Evolutionary conservation across 768 basidiomycete species (phyloP), one percentile per base, ranked within the genome.

Genomic region (Tricholoma flavovirens): DNA sequence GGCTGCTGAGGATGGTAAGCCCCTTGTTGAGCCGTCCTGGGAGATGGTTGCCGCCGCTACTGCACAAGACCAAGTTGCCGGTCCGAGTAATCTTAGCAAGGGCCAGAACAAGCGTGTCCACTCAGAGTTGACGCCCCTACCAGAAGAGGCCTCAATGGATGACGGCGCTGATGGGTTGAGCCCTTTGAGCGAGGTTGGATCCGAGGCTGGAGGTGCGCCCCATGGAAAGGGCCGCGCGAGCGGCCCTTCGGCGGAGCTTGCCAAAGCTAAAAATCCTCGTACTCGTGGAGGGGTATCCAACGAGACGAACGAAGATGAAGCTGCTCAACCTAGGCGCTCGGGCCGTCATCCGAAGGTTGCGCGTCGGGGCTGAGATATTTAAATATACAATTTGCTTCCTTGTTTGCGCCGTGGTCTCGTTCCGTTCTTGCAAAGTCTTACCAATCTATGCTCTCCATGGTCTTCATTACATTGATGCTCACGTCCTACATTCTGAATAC

Each of bases 41-140:
- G 83, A 86, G 62, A 83, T 86, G 80, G 73, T 83, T 12, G 69
- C 69, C 32, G 67, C 73, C 46, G 75, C 71, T 11, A 66, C 59
- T 22, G 62, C 69, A 50, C 71, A 70, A 55, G 61, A 66, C 24
- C 66, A 66, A 30, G 53, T 55, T 12, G 62, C 59, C 51, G 63
- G 46, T 22, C 60, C 56, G 8, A 59, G 60, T 57, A 59, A 55
- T 50, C 30, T 43, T 15, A 32, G 54, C 33, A 72, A 68, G 48
- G 72, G 67, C 24, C 60, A 59, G 45, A 71, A 71, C 38, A 81
- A 80, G 64, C 77, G 78, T 40, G 60, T 74, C 4, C 71, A 70
- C 50, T 71, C 72, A 17, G 75, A 77, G 59, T 61, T 79, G 62
- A 75, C 76, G 3, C 75, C 76, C 40, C 62, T 77, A 49, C 66